Evolutionary conservation across 2,329 filamentous ascomycete genomes (phyloP).

Genomic region (Aspergillus glaucus): DNA sequence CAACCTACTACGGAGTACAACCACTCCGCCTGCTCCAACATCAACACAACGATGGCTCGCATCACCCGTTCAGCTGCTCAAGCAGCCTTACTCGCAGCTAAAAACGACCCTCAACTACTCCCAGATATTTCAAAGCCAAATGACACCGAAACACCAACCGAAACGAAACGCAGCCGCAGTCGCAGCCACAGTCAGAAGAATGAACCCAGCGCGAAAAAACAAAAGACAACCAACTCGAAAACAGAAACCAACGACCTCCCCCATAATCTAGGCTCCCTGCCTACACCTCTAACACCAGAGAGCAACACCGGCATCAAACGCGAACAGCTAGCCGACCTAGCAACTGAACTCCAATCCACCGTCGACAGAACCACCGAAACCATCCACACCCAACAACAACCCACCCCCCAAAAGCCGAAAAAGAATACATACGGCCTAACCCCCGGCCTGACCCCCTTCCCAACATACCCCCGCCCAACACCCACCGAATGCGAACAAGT

Average conservation of each 20-base stretch:
- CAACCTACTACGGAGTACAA: too few species aligned
- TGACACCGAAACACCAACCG: too few species aligned
- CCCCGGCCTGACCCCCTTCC: constrained; percentile 58
- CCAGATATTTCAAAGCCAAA: too few species aligned
- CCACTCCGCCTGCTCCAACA: neutral
- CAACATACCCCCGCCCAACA: constrained; percentile 60
- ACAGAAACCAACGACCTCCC: constrained; percentile 42
- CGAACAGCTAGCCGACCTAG: constrained; percentile 3
- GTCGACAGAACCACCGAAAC: constrained; percentile 13
- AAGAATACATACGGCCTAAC: constrained; percentile 46
- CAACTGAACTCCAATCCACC: constrained; percentile 10
- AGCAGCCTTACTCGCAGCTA: constrained; percentile 11
- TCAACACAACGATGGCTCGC: constrained; percentile 4
- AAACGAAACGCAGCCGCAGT: too few species aligned
- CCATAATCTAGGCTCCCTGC: constrained; percentile 47
- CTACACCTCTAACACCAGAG: neutral
- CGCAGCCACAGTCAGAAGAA: too few species aligned
- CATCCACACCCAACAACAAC: constrained; percentile 4
- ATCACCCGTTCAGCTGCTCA: constrained; percentile 24
- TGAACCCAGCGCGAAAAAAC: too few species aligned
- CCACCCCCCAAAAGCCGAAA: constrained; percentile 9
- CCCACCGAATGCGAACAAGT: constrained; percentile 64
- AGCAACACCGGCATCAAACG: constrained; percentile 7
- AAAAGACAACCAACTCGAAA: too few species aligned
- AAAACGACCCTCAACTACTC: constrained; percentile 2